phyloP scores from a whole-genome alignment of 257 asterid genomes.

The Salvia miltiorrhiza region DNA sequence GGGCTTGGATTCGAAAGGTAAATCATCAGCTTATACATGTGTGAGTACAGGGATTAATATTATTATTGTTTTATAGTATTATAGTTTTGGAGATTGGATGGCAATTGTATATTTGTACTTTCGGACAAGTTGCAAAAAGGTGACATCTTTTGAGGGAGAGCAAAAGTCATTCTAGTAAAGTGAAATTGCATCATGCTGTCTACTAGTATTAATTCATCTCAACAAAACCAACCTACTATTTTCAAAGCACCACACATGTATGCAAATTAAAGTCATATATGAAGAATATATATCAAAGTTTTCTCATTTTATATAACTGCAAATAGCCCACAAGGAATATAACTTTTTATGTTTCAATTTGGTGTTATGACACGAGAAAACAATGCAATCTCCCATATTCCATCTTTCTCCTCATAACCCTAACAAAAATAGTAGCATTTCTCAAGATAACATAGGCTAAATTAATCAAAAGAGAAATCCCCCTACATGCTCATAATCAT shows the following conservation, averaged over 20 bases:
- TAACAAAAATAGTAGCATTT: background rate
- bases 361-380: background rate
- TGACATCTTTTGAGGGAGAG: constrained; percentile 29
- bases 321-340: too few species aligned
- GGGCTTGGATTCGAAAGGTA: background rate
- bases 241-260: constrained; percentile 6
- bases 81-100: background rate
- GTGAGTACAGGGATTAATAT: background rate
- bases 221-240: constrained; percentile 19
- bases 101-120: constrained; percentile 29
- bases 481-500: background rate
- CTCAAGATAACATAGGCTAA: background rate
- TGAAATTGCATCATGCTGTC: constrained; percentile 52
- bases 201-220: constrained; percentile 22
- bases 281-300: too few species aligned
- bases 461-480: background rate
- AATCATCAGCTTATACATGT: background rate
- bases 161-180: constrained; percentile 47
- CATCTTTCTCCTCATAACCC: background rate
- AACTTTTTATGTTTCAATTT: too few species aligned
- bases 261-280: background rate
- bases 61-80: background rate
- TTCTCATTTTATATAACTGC: too few species aligned
- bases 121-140: constrained; percentile 34
- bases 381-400: background rate